A percentile compares a stretch with the other conserved stretches of the same genome.
These are phyloP conservation scores for Vigna mungo DNA, from an alignment of 306 rosid species.

Conservation along the genomic window DNA sequence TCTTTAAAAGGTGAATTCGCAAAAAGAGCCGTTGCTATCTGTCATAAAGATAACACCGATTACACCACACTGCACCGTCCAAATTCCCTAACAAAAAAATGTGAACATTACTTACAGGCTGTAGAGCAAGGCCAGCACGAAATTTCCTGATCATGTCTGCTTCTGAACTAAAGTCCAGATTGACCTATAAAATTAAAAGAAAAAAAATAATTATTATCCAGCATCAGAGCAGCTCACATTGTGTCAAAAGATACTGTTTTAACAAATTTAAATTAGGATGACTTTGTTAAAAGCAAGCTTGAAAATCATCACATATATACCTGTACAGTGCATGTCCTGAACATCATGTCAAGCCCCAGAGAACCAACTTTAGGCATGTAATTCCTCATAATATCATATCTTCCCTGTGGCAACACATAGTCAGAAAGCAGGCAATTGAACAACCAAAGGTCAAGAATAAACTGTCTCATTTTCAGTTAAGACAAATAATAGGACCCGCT, in stretches of 20 bases:
- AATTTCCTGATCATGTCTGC: constrained; percentile 94
- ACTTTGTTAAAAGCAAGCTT: constrained; percentile 23
- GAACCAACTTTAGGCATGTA: constrained; percentile 99
- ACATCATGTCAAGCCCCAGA: constrained; percentile 98
- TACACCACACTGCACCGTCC: constrained; percentile 42
- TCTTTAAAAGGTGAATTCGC: constrained; percentile 97
- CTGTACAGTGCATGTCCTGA: constrained; percentile 99
- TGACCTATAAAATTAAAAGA: constrained; percentile 67
- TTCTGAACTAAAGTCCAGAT: constrained; percentile 95
- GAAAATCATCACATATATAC: constrained; percentile 51
- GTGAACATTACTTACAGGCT: constrained; percentile 77
- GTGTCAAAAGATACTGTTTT: constrained; percentile 37
- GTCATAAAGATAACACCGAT: constrained; percentile 50
- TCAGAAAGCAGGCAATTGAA: constrained; percentile 49
- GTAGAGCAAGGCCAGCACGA: constrained; percentile 94
- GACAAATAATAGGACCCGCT: background rate
- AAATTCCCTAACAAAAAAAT: constrained; percentile 13
- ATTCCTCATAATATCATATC: constrained; percentile 89
- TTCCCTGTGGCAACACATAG: constrained; percentile 70
- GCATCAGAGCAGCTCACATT: constrained; percentile 12
- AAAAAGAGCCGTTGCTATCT: constrained; percentile 98
- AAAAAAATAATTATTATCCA: constrained; percentile 35
- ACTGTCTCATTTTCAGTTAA: constrained; percentile 30
- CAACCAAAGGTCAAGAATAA: constrained; percentile 29
- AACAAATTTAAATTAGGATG: constrained; percentile 28